These are phyloP conservation scores for Fraxinus cuspidata DNA, from an alignment of 257 asterid genomes.

Conservation along the genomic window DNA sequence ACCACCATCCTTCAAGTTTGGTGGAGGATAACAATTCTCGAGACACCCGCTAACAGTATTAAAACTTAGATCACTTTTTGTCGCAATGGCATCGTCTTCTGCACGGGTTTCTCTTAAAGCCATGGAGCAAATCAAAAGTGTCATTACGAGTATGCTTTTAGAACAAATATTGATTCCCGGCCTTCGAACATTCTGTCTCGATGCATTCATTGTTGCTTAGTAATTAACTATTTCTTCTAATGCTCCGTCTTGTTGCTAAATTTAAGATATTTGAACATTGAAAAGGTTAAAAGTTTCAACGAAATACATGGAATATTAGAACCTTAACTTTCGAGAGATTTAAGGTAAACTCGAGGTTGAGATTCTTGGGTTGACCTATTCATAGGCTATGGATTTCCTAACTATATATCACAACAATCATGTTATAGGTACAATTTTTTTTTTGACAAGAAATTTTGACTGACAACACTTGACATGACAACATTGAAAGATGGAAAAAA, in stretches of 20 bases:
- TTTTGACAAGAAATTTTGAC: too few species aligned
- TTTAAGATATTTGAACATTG: not conserved
- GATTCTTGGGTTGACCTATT: not conserved
- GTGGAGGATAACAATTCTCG: not conserved
- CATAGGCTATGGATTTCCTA: not conserved
- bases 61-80: not conserved
- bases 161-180: too few species aligned
- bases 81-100: not conserved
- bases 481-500: too few species aligned
- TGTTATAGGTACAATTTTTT: too few species aligned
- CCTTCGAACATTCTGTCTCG: not conserved
- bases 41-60: not conserved
- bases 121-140: not conserved
- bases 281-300: too few species aligned
- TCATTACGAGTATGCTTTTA: not conserved
- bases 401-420: too few species aligned
- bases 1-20: not conserved
- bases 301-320: not conserved
- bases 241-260: not conserved
- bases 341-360: not conserved
- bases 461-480: too few species aligned
- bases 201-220: not conserved
- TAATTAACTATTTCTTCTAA: too few species aligned
- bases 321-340: not conserved
- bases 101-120: not conserved